Percentiles rank a stretch among this genome's conserved stretches.
phyloP scores from a whole-genome alignment of 345 rosid species.

The Populus simonii region DNA sequence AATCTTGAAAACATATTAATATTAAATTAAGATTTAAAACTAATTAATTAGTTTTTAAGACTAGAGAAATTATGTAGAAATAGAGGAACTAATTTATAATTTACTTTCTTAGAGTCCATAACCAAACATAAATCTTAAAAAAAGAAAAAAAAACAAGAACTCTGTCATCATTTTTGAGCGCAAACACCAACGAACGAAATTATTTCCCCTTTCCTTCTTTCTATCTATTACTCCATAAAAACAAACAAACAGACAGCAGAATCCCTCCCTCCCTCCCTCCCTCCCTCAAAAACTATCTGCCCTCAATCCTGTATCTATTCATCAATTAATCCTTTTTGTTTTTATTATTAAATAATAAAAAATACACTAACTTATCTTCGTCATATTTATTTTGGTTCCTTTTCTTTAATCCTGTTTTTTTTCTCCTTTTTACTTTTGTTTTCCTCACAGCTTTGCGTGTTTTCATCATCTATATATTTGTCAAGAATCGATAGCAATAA shows the following conservation, averaged over 20 bases:
- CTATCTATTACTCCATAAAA: neutral
- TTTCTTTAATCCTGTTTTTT: neutral
- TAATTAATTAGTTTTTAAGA: too few species aligned
- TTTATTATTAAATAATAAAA: neutral
- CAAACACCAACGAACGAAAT: too few species aligned
- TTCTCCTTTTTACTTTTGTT: neutral
- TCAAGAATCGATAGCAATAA: neutral
- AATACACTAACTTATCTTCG: neutral
- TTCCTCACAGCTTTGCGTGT: neutral
- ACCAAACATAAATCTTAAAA: too few species aligned
- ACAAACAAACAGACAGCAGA: neutral
- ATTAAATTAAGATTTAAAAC: too few species aligned
- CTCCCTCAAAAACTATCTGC: too few species aligned
- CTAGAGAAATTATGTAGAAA: too few species aligned
- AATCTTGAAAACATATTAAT: too few species aligned
- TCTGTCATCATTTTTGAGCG: too few species aligned
- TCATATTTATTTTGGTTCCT: neutral
- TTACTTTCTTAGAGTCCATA: too few species aligned
- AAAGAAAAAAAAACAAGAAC: too few species aligned
- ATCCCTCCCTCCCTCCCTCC: neutral
- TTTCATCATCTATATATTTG: neutral
- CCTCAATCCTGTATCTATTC: neutral
- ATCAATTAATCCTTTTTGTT: neutral
- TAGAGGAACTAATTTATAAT: too few species aligned
- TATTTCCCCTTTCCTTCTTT: too few species aligned